Conservation (phyloP, 2,329 filamentous ascomycete genomes). For the Penicillium digitatum region DNA sequence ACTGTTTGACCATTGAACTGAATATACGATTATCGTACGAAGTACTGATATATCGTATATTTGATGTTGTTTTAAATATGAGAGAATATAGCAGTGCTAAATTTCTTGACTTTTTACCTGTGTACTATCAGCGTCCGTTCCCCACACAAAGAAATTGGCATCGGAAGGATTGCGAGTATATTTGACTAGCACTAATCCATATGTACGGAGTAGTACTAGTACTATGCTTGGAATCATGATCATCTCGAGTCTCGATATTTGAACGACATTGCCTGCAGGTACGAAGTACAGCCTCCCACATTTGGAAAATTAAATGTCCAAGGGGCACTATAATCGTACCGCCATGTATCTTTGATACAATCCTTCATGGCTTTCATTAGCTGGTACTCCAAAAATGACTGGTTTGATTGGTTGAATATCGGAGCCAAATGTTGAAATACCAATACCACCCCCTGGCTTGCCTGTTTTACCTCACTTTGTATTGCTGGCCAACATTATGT, state of each 20-base stretch:
- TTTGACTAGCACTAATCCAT: too few species aligned
- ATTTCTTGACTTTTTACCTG: neutral
- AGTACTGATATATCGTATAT: too few species aligned
- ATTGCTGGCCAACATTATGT: neutral
- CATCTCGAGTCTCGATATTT: neutral
- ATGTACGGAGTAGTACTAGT: too few species aligned
- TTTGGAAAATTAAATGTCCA: neutral
- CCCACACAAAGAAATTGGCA: too few species aligned
- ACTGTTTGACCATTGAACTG: conserved; percentile 16
- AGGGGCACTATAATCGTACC: neutral
- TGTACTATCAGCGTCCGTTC: too few species aligned
- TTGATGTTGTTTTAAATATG: too few species aligned
- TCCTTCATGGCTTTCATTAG: neutral
- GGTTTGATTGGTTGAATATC: neutral
- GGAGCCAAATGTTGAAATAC: neutral
- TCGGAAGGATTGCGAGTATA: too few species aligned
- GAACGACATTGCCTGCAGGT: neutral
- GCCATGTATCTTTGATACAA: neutral
- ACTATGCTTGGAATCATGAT: too few species aligned
- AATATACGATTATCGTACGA: conserved; percentile 5
- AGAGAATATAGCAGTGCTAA: too few species aligned
- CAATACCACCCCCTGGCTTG: neutral
- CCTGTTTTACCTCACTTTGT: neutral
- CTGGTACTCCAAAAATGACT: fast-evolving
- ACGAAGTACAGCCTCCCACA: neutral